A percentile compares a stretch with the other conserved stretches of the same genome.
phyloP scores from a whole-genome alignment of 805 yeast genomes.

The Priceomyces carsonii region DNA sequence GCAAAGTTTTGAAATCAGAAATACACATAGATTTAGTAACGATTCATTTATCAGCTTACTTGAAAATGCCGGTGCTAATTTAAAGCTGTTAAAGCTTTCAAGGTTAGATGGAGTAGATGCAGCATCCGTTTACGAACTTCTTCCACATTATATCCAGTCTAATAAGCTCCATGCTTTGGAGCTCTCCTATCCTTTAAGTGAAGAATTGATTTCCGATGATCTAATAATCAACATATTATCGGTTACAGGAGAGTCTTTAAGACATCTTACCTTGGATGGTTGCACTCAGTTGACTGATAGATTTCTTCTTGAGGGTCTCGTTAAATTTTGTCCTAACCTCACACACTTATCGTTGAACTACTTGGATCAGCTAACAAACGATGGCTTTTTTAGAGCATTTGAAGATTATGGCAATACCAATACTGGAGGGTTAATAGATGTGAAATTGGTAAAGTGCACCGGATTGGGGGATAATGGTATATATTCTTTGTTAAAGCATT shows the following conservation, averaged over 20 bases:
- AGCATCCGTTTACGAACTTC: constrained; percentile 54
- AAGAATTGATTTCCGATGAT: constrained; percentile 68
- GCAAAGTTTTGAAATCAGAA: constrained; percentile 60
- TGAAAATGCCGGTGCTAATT: constrained; percentile 52
- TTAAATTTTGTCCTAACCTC: constrained; percentile 57
- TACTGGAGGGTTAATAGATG: constrained; percentile 55
- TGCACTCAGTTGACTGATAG: constrained; percentile 72
- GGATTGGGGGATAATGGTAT: constrained; percentile 65
- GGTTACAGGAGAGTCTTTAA: constrained; percentile 61
- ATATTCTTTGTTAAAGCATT: constrained; percentile 59
- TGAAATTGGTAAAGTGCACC: constrained; percentile 66
- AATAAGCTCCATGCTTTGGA: constrained; percentile 57
- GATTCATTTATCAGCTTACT: constrained; percentile 63
- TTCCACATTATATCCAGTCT: constrained; percentile 58
- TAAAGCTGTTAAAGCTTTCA: constrained; percentile 61
- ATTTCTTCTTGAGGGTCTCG: constrained; percentile 55
- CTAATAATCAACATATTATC: constrained; percentile 60
- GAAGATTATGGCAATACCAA: constrained; percentile 50
- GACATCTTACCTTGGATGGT: constrained; percentile 64
- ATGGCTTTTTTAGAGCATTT: constrained; percentile 62
- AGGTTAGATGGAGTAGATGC: constrained; percentile 72
- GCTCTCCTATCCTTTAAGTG: constrained; percentile 66
- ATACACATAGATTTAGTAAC: constrained; percentile 81
- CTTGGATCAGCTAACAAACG: constrained; percentile 68
- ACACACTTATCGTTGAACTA: constrained; percentile 57